Evolutionary conservation across 495 filamentous ascomycete genomes (phyloP).

Genomic region (Astrocystis sublimbata): DNA sequence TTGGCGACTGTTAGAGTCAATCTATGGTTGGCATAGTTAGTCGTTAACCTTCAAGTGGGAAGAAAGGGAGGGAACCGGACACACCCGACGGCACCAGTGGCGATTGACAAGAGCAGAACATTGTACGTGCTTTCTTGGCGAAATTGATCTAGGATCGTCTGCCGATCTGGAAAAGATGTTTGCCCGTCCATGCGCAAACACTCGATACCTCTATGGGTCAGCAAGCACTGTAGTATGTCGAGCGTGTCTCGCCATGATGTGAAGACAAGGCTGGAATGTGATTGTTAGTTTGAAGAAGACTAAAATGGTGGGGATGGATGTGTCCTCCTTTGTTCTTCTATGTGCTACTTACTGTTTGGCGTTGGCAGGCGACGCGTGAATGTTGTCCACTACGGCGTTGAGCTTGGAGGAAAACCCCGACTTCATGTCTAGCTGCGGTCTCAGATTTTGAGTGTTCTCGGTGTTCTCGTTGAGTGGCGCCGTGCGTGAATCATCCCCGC

Average conservation of each 20-base stretch:
- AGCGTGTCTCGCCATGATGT: constrained; percentile 51
- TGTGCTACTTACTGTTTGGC: constrained; percentile 39
- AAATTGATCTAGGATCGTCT: constrained; percentile 36
- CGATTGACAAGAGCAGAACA: constrained; percentile 47
- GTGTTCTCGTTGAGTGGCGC: neutral
- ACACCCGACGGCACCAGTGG: constrained; percentile 47
- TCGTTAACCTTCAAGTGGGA: neutral
- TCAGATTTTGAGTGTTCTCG: too few species aligned
- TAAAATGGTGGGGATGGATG: too few species aligned
- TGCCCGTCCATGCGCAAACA: constrained; percentile 42
- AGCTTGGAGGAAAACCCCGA: constrained; percentile 35
- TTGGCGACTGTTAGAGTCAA: constrained; percentile 46
- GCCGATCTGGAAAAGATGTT: constrained; percentile 24
- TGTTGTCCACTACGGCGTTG: constrained; percentile 30
- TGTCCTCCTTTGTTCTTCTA: too few species aligned
- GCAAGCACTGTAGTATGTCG: constrained; percentile 34
- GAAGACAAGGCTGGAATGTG: constrained; percentile 44
- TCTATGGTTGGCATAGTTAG: constrained; percentile 21
- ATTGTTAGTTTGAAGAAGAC: neutral
- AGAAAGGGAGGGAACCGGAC: neutral
- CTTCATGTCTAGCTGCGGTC: too few species aligned
- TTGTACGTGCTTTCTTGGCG: constrained; percentile 20
- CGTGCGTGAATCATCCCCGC: too few species aligned
- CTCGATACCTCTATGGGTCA: constrained; percentile 23
- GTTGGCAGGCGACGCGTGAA: constrained; percentile 20